Base-by-base conservation (phyloP, 2,329 filamentous ascomycete genomes). In the Monosporascus sp. region DNA sequence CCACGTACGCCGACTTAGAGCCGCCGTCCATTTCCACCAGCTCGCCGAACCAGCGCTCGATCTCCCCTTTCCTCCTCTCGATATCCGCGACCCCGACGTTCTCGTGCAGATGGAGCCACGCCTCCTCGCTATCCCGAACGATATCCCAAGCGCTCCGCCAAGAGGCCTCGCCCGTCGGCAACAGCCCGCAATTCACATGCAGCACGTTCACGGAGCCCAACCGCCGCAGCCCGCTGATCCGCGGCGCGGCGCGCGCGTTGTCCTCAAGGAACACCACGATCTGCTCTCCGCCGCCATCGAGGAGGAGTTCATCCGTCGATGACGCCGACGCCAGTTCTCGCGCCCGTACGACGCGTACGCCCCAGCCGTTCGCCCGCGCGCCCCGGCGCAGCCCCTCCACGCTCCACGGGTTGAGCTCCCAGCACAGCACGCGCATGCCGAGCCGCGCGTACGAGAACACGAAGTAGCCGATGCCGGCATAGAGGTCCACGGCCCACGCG, bases 391-490 rank as follows among this genome's bases (percentile, higher is more conserved):
- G 70, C 0, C 89, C 91, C 73, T 97, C 91, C 36, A 96, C 81
- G 59, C 86, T 91, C 86, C 92, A 89, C 0, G 87, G 86, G 68
- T 96, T 97, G 46, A 97, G 75, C 71, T 97, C 93, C 88, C 90
- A 97, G 61, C 91, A 90, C 43, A 94, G 75, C 1, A 97, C 87
- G 48, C 81, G 74, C 63, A 92, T 74, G 0, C 90, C 91, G 19
- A 87, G 81, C 55, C 76, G 78, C 7, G 86, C 80, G 71, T 96
- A 97, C 34, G 84, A 88, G 65, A 97, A 96, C 3, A 88, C 83
- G 71, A 97, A 97, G 71, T 97, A 97, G 5, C 93, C 93, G 59
- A 97, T 96, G 0, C 93, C 93, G 0, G 89, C 90, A 73, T 96
- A 97, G 55, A 97, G 74, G 69, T 97, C 93, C 1, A 95, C 81